Base-by-base conservation (phyloP, 148 eudicot species). In the Arbutus unedo region DNA sequence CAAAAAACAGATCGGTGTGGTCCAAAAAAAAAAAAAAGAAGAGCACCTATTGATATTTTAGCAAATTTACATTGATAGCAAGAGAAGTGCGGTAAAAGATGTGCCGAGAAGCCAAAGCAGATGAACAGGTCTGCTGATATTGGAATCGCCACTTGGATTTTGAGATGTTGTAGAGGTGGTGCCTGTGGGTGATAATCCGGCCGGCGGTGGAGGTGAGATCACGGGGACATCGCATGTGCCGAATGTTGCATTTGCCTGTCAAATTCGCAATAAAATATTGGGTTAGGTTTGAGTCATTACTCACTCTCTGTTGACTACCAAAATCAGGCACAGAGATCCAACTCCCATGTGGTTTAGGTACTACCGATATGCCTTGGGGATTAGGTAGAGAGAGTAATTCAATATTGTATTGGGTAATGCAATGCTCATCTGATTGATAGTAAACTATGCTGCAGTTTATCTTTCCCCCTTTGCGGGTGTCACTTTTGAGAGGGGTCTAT, bases 161-260 rank as follows among this genome's bases (percentile, higher is more conserved):
- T 78, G 44, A 31, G 38, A 31, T 4, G 91, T 31, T 43, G 73
- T 15, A 45, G 73, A 66, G 15, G 54, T 66, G 25, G 43, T 57
- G 3, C 48, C 60, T 9, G 57, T 9, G 6, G 81, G 5, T 13
- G 87, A 54, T 31, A 84, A 79, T 74, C 81, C 89, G 4, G 97
- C 95, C 41, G 97, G 98, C 4, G 98, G 98, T 21, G 98, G 98
- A 75, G 98, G 98, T 54, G 97, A 89, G 54, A 95, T 82, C 38
- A 55, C 66, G 5, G 98, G 97, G 19, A 86, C 88, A 64, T 95
- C 84, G 66, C 98, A 95, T 23, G 91, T 89, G 23, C 92, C 90
- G 82, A 85, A 92, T 19, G 89, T 83, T 62, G 90, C 93, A 89
- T 93, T 92, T 67, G 9, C 91, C 97, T 95, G 88, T 83, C 77